phyloP scores from a whole-genome alignment of 2,329 filamentous ascomycete species.

The Talaromyces sp. region DNA sequence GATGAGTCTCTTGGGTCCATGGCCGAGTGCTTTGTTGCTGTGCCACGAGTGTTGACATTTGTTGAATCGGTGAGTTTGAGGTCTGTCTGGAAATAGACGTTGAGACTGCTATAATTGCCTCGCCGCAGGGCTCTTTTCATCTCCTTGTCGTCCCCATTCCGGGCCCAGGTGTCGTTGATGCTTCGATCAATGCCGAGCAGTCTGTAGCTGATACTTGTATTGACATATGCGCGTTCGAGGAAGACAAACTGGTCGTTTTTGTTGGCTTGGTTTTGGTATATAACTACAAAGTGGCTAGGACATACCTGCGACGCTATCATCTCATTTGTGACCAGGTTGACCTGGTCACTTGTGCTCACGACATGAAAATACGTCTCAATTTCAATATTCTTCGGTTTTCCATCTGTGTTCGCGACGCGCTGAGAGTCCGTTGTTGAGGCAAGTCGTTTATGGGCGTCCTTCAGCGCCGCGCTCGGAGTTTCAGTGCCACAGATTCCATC shows the following conservation, averaged over 20 bases:
- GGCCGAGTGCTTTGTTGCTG: constrained; percentile 15
- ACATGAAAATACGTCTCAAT: constrained; percentile 41
- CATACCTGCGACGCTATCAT: constrained; percentile 32
- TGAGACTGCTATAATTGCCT: constrained; percentile 50
- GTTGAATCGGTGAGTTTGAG: constrained; percentile 28
- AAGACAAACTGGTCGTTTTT: constrained; percentile 22
- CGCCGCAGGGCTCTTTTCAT: constrained; percentile 51
- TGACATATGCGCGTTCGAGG: constrained; percentile 42
- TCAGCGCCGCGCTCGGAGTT: constrained; percentile 21
- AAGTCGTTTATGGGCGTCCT: constrained; percentile 20
- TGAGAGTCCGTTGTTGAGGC: constrained; percentile 13
- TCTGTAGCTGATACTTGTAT: constrained; percentile 44
- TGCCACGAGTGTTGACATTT: constrained; percentile 15
- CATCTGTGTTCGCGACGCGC: constrained; percentile 8
- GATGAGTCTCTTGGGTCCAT: constrained; percentile 14
- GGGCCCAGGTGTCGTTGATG: constrained; percentile 51
- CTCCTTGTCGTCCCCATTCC: constrained; percentile 39
- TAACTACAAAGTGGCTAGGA: neutral
- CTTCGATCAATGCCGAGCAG: constrained; percentile 45
- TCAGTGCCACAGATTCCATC: constrained; percentile 24
- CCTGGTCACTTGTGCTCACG: constrained; percentile 27
- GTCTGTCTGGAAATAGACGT: constrained; percentile 56
- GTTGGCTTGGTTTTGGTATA: neutral
- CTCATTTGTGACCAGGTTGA: constrained; percentile 21
- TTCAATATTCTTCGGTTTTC: constrained; percentile 20